These are phyloP conservation scores for Acanthamoeba sp. DNA, from an alignment of 208 protist genomes.

Conservation along the genomic window DNA sequence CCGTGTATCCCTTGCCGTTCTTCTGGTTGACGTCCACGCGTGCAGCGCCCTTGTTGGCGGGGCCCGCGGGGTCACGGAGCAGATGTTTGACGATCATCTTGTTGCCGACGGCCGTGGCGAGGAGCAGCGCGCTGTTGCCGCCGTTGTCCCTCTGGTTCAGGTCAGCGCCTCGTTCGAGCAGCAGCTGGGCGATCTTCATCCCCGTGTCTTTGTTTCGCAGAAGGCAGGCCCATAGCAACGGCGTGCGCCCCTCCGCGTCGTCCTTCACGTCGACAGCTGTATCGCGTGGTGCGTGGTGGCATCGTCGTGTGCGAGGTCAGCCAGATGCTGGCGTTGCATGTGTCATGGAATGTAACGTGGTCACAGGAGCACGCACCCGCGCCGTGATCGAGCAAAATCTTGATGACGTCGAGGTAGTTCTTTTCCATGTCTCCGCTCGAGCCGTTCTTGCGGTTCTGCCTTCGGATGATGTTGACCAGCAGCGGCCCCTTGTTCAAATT, in stretches of 20 bases:
- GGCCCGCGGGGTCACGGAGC: neutral
- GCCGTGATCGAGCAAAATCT: neutral
- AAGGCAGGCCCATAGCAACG: conserved; percentile 35
- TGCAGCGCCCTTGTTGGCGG: neutral
- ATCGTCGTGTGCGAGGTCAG: neutral
- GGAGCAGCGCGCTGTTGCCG: conserved; percentile 44
- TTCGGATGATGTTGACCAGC: conserved; percentile 44
- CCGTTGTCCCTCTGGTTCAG: neutral
- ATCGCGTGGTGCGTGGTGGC: neutral
- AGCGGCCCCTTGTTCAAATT: neutral
- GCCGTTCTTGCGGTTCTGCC: neutral
- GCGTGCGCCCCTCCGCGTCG: conserved; percentile 22
- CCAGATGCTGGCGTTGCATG: too few species aligned
- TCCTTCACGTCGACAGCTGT: neutral
- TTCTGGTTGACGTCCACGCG: conserved; percentile 29
- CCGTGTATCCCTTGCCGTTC: conserved; percentile 48
- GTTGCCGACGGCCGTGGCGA: conserved; percentile 45
- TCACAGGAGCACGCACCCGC: neutral
- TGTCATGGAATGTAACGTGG: neutral
- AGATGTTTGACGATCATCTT: conserved; percentile 17
- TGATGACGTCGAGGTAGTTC: conserved; percentile 16
- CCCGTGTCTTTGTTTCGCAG: conserved; percentile 21
- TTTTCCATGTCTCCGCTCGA: conserved; percentile 1
- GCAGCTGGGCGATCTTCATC: conserved; percentile 11
- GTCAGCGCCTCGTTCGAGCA: neutral